Conservation (phyloP, 208 protist species). For the Trypanosoma melophagium region DNA sequence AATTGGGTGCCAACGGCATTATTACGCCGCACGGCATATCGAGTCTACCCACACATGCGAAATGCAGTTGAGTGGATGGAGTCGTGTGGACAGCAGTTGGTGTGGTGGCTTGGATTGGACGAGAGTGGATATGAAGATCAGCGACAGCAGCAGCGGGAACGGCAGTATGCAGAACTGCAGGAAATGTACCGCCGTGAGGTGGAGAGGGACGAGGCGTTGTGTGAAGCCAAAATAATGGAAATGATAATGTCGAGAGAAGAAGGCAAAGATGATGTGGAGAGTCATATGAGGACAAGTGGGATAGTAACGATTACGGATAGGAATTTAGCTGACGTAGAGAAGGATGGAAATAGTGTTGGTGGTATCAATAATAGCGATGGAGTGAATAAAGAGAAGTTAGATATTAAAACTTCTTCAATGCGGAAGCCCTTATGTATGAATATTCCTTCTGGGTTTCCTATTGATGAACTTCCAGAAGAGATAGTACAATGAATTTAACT, state of each 20-base stretch:
- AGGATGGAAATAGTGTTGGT: too few relatives aligned
- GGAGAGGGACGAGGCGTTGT: neutral
- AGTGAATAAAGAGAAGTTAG: neutral
- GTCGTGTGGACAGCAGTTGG: neutral
- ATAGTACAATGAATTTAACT: neutral
- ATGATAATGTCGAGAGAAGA: too few relatives aligned
- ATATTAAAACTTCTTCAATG: neutral
- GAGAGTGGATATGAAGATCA: conserved; percentile 8
- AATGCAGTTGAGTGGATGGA: neutral
- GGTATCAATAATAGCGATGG: neutral
- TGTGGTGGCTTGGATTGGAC: conserved; percentile 5
- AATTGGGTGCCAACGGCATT: conserved; percentile 14
- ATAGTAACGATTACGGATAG: too few relatives aligned
- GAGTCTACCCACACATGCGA: conserved; percentile 2
- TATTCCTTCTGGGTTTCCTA: conserved; percentile 16
- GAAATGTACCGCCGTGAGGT: neutral
- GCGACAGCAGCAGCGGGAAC: neutral
- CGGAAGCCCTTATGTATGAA: neutral
- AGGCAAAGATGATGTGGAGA: too few relatives aligned
- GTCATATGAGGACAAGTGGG: too few relatives aligned
- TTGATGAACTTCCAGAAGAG: conserved; percentile 21
- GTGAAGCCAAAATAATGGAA: too few relatives aligned
- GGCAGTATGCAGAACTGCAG: too few relatives aligned
- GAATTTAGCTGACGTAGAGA: too few relatives aligned
- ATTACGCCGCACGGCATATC: neutral